Evolutionary conservation across 495 filamentous ascomycete species (phyloP), one percentile per base, ranked within the genome.

Genomic region (Tuber magnatum): DNA sequence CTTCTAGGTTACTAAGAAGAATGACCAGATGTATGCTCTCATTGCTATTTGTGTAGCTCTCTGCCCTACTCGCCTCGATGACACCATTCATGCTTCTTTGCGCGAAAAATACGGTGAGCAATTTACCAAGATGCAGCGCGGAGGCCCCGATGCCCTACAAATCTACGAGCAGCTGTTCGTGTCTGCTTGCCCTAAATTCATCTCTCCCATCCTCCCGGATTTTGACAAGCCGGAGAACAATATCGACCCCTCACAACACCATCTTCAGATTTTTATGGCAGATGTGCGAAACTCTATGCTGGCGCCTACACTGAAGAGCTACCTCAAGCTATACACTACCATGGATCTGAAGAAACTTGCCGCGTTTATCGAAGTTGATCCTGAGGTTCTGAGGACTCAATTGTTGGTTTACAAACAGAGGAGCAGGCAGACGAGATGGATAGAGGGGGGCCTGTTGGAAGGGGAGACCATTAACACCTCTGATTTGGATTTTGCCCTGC

Each of bases 341-440:
- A 97, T 98, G 93, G 95, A 99, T 83, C 86, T 99, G 77, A 94
- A 96, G 87, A 99, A 99, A 86, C 89, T 99, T 73, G 94, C 95
- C 74, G 94, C 93, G 72, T 98, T 99, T 89, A 87, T 99, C 70
- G 94, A 97, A 78, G 92, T 97, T 69, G 89, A 97, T 84, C 91
- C 94, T 6, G 96, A 98, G 85, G 91, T 94, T 85, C 87, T 99
- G 80, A 88, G 95, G 78, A 90, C 90, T 48, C 95, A 93, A 90
- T 86, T 99, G 70, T 85, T 98, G 61, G 93, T 99, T 65, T 98
- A 96, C 87, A 99, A 99, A 90, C 95, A 99, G 87, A 90, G 96
- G 81, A 97, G 91, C 83, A 91, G 97, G 86, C 96, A 99, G 88
- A 88, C 94, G 73, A 90, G 96, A 84, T 97, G 95, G 94, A 90